Evolutionary conservation across 1,139 yeast genomes (phyloP), one percentile per base, ranked within the genome.

Genomic region (Yamadazyma friedrichii): DNA sequence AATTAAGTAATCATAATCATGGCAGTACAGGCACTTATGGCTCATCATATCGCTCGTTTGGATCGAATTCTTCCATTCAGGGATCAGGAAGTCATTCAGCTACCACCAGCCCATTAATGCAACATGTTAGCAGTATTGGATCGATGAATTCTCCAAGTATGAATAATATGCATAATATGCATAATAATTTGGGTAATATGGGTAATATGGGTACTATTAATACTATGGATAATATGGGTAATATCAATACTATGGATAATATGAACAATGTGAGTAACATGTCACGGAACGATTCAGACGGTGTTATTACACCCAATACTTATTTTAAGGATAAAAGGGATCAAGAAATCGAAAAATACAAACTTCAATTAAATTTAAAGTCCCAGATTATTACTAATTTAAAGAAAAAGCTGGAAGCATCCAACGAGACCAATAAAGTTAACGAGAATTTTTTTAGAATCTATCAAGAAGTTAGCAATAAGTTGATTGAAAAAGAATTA

Each of bases 401-500:
- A 36, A 47, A 43, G 29, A 49, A 48, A 37, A 51, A 45, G 30
- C 35, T 47, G 13, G 41, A 38, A 13, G 38, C 34, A 33, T 9
- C 12, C 6, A 20, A 6, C 4, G 32, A 45, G 40, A 11, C 34
- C 20, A 20, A 34, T 25, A 62, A 58, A 36, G 52, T 74, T 32
- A 78, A 79, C 1, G 61, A 61, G 35, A 73, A 71, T 42, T 74
- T 75, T 46, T 70, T 66, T 50, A 72, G 72, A 43, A 52, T 77
- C 33, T 79, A 76, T 51, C 65, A 65, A 45, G 77, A 77, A 47
- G 64, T 81, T 51, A 67, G 80, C 5, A 66, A 64, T 42, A 66
- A 77, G n/a, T 62, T 81, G 40, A 71, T 70, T 39, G 70, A 68
- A 31, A 78, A 79, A 40, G 77, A 76, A 27, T 56, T 61, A 16